Evolutionary conservation across 768 basidiomycete species (phyloP).

Genomic region (Boletellus sp.): DNA sequence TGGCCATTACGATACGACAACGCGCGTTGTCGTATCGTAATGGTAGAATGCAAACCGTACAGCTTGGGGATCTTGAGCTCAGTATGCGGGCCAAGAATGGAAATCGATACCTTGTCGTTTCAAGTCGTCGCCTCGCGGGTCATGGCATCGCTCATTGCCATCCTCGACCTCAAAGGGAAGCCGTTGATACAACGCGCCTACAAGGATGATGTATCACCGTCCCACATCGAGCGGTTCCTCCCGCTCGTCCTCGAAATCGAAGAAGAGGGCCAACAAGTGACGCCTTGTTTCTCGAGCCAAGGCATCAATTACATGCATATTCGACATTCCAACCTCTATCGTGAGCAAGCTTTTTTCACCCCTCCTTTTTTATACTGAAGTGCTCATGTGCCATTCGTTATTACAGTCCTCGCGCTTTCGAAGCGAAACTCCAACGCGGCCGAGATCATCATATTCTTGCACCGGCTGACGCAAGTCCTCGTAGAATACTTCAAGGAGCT

Average conservation of each 20-base stretch:
- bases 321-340: slow-evolving; percentile 93
- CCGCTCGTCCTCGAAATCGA: slow-evolving; percentile 93
- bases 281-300: slow-evolving; percentile 92
- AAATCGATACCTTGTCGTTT: slow-evolving; percentile 1
- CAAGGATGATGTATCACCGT: slow-evolving; percentile 88
- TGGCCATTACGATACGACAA: too few species aligned
- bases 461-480: slow-evolving; percentile 87
- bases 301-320: slow-evolving; percentile 99
- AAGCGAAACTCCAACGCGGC: slow-evolving; percentile 95
- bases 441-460: slow-evolving; percentile 94
- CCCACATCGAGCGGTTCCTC: slow-evolving; percentile 90
- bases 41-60: too few species aligned
- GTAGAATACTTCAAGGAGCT: slow-evolving; percentile 99
- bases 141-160: slow-evolving; percentile 77
- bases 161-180: slow-evolving; percentile 98
- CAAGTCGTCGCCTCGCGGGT: neutral
- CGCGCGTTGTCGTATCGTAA: too few species aligned
- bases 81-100: slow-evolving; percentile 20
- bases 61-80: too few species aligned
- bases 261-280: slow-evolving; percentile 94
- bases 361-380: neutral
- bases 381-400: neutral
- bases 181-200: slow-evolving; percentile 96
- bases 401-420: slow-evolving; percentile 85
- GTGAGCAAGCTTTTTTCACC: slow-evolving; percentile 42